Evolutionary conservation across 2,329 filamentous ascomycete species (phyloP), one percentile per base, ranked within the genome.

Genomic region (Chaetomiaceae sp.): DNA sequence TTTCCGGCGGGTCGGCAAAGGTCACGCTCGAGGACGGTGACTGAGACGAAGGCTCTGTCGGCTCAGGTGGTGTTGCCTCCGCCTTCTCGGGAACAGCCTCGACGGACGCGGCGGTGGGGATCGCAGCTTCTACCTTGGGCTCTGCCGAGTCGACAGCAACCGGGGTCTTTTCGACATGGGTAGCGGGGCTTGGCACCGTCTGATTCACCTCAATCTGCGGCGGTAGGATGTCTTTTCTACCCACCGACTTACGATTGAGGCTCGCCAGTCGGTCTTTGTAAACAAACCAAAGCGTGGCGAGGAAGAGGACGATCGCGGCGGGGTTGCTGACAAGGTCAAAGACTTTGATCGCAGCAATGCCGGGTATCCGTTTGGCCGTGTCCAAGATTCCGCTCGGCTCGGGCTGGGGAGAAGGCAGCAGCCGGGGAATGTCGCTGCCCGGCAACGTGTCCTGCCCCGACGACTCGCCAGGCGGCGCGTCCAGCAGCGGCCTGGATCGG

Each of bases 281-380:
- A 24, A 63, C 61, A 9, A 72, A 67, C 41, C 69, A 69, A 6
- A 75, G 53, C 4, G 74, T 49, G 7, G 66, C 53, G n/a, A 71
- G 54, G 19, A 76, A 61, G 14, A 76, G 54, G 3, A 75, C 57
- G 6, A 76, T 67, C 8, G 76, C 62, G 9, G 74, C 67, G 0
- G 77, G 77, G 49, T 81, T 81, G 44, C 68, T 73, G 35, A 82
- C 59, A 11, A 82, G 71, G 35, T 81, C 77, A 6, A 75, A 59
- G 8, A 78, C 62, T 46, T 68, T 76, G 34, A 74, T 68, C 0
- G 68, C 66, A 0, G 72, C 75, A 19, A 71, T 69, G 35, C 72
- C 67, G 1, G 74, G 76, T 1, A 82, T 60, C 22, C 68, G 65
- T 56, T 70, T 73, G 45, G 79, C 65, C 36, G 70, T 74, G 22